These are phyloP conservation scores for Geosmithia putterillii DNA, from an alignment of 2,329 filamentous ascomycete species.

Conservation along the genomic window DNA sequence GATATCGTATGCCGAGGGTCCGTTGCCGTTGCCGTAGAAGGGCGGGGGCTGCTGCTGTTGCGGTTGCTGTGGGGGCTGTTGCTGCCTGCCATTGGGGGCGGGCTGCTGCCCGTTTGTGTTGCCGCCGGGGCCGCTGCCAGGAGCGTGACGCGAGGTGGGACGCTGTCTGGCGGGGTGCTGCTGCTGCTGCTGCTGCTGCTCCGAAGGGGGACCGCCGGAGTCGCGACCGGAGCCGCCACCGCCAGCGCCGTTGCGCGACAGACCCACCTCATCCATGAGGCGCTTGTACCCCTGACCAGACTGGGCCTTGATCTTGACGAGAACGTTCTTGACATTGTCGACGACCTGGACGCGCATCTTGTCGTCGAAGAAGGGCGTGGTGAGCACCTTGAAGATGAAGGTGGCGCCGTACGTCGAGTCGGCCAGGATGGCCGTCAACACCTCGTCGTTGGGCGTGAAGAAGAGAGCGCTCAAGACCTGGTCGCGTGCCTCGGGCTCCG, in stretches of 20 bases:
- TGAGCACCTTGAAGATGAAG: slow-evolving; percentile 96
- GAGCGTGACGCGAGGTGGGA: slow-evolving; percentile 43
- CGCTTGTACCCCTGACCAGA: slow-evolving; percentile 95
- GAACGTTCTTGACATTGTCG: slow-evolving; percentile 81
- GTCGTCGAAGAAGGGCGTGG: slow-evolving; percentile 95
- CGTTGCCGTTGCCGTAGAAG: not conserved
- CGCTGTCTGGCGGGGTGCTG: slow-evolving; percentile 34
- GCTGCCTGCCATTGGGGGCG: slow-evolving; percentile 22
- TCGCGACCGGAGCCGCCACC: slow-evolving; percentile 9
- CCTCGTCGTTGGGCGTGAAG: slow-evolving; percentile 77
- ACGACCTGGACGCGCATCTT: slow-evolving; percentile 76
- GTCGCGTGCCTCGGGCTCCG: slow-evolving; percentile 84
- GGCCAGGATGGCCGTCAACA: slow-evolving; percentile 78
- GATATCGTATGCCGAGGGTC: no score
- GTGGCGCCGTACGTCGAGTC: slow-evolving; percentile 90
- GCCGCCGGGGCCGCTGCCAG: not conserved
- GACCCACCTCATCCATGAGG: slow-evolving; percentile 93
- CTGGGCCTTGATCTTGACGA: slow-evolving; percentile 83
- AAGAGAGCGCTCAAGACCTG: slow-evolving; percentile 83
- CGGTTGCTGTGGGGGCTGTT: not conserved
- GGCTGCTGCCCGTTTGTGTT: slow-evolving; percentile 30
- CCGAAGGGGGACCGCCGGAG: no score
- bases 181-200: slow-evolving; percentile 29
- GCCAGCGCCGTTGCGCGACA: slow-evolving; percentile 53
- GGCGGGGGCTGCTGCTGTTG: no score